phyloP scores from a whole-genome alignment of 2,329 filamentous ascomycete genomes.

The Elsinoe arachidis region DNA sequence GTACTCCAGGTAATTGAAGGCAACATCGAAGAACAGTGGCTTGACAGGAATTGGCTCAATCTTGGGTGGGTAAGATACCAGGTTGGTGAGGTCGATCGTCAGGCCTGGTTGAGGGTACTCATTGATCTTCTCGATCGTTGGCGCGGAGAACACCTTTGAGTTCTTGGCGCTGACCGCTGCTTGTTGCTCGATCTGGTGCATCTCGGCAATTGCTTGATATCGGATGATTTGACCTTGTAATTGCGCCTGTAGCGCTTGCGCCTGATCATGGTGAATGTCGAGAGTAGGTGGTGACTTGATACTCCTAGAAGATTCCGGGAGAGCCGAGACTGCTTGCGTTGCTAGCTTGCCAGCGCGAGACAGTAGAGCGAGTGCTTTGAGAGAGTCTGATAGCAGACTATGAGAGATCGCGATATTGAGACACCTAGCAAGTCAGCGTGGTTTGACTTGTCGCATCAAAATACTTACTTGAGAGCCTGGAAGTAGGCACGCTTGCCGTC shows the following conservation, averaged over 20 bases:
- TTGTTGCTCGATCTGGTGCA: conserved; percentile 55
- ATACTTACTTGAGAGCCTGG: conserved; percentile 67
- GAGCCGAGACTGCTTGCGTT: conserved; percentile 41
- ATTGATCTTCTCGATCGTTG: conserved; percentile 65
- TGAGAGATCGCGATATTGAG: conserved; percentile 82
- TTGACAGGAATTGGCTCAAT: conserved; percentile 81
- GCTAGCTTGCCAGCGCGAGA: conserved; percentile 60
- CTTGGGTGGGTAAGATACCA: conserved; percentile 81
- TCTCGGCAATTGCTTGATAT: conserved; percentile 75
- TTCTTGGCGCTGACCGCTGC: conserved; percentile 40
- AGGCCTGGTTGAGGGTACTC: conserved; percentile 60
- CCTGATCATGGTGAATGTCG: conserved; percentile 53
- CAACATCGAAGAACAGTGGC: conserved; percentile 89
- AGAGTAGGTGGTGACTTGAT: conserved; percentile 53
- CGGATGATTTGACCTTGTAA: conserved; percentile 67
- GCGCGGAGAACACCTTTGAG: conserved; percentile 39
- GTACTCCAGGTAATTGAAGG: conserved; percentile 96
- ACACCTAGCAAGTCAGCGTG: conserved; percentile 45
- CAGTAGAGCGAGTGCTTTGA: conserved; percentile 79
- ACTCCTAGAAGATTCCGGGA: conserved; percentile 33
- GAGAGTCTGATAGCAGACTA: conserved; percentile 59
- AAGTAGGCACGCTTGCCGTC: conserved; percentile 75
- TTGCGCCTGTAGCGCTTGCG: conserved; percentile 50
- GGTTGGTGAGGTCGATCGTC: conserved; percentile 61
- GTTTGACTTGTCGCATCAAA: not conserved